Evolutionary conservation across 164 flowering plant genomes (phyloP).

Genomic region (Litsea cubeba): DNA sequence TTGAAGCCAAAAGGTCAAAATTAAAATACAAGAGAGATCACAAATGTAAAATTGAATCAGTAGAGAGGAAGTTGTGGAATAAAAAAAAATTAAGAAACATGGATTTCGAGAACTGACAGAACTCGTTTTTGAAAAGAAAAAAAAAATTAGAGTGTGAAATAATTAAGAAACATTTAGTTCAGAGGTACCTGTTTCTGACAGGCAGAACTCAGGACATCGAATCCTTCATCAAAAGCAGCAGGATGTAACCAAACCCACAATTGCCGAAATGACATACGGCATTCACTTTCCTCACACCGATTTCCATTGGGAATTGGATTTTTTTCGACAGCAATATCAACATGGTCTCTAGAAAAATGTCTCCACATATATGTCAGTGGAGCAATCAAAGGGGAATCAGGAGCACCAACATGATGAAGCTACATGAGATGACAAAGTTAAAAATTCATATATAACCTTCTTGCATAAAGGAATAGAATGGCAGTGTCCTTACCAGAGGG

Average conservation of each 20-base stretch:
- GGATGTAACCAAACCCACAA: constrained; percentile 92
- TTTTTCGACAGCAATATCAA: constrained; percentile 14
- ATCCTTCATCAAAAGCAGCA: constrained; percentile 69
- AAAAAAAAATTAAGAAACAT: too few relatives aligned
- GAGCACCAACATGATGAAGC: constrained; percentile 72
- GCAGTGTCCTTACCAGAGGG: constrained; percentile 5
- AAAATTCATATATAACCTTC: constrained; percentile 1
- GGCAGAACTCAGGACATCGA: constrained; percentile 48
- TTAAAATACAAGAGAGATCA: too few relatives aligned
- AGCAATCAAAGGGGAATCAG: constrained; percentile 43
- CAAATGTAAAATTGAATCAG: too few relatives aligned
- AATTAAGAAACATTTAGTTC: background rate
- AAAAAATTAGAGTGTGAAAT: background rate
- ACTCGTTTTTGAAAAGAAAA: too few relatives aligned
- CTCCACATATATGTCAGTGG: constrained; percentile 96
- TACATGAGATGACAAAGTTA: constrained; percentile 22
- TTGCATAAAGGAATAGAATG: constrained; percentile 1
- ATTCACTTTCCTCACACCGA: constrained; percentile 8
- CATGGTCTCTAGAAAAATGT: constrained; percentile 20
- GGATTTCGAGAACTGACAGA: too few relatives aligned
- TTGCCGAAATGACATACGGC: constrained; percentile 38
- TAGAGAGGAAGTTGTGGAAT: too few relatives aligned
- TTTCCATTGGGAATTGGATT: constrained; percentile 9
- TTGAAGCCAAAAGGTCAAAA: background rate
- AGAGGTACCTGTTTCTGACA: constrained; percentile 53